Base-by-base conservation (phyloP, 2,329 filamentous ascomycete genomes). In the Monosporascus sp. region DNA sequence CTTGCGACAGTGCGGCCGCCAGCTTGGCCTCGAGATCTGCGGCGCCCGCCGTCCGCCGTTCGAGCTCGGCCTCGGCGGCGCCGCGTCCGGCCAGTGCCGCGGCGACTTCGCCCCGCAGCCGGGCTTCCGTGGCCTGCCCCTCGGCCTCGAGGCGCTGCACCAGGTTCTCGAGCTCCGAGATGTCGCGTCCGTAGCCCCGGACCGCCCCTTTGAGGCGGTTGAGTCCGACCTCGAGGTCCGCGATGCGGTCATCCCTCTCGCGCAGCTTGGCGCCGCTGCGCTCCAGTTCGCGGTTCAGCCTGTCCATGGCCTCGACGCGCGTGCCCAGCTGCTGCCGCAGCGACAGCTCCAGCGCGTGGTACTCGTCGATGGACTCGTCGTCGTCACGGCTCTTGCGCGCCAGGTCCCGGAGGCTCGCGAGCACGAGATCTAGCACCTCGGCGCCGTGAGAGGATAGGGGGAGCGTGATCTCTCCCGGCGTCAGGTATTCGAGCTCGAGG, bases 401-500 rank as follows among this genome's bases (percentile, higher is more conserved):
- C 35, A 85, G 72, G 16, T 73, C 70, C 2, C 79, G 76, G 2
- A 86, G 73, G 0, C 76, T 71, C 0, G 63, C 63, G 0, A 85
- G 73, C 5, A 85, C 64, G 14, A 84, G 72, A 53, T 82, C 79
- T 0, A 86, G 73, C 0, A 86, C 74, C 50, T 80, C 74, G 1
- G 78, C 77, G 2, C 81, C 81, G 49, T 77, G 76, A 0, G 76
- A 75, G 0, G 74, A 75, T 0, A 83, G 68, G 0, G 81, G 79
- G 0, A 83, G 72, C 0, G 74, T 61, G n/a, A 78, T 70, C 63
- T 86, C 82, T 6, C 82, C 82, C 0, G 82, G 82, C 0, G 76
- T 79, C 20, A 85, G 73, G 60, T 85, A 85, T 64, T 86, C 83
- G 2, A 86, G 75, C 59, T 86, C 82, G 0, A 85, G 69, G 1